Evolutionary conservation across 2,329 filamentous ascomycete genomes (phyloP).

Genomic region (Clathrospora elynae): DNA sequence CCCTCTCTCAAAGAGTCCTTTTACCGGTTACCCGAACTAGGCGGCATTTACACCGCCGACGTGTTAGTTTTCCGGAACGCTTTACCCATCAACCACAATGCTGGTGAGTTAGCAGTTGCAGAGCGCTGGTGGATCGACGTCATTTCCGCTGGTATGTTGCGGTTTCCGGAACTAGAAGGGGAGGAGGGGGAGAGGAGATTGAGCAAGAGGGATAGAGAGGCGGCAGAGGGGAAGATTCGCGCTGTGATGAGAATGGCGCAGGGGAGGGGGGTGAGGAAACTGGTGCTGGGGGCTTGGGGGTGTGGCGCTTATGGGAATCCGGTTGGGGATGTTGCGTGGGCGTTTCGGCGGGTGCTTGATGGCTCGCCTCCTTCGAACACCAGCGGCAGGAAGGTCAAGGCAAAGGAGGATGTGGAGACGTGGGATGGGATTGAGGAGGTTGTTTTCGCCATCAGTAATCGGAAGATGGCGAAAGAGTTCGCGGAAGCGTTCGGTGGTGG

Average conservation of each 20-base stretch:
- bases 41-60: conserved; percentile 62
- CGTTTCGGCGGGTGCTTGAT: conserved; percentile 55
- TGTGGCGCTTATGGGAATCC: conserved; percentile 69
- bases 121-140: conserved; percentile 65
- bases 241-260: conserved; percentile 60
- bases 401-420: conserved; percentile 27
- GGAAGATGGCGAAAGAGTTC: conserved; percentile 60
- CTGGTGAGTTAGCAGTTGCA: conserved; percentile 50
- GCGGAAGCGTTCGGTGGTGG: conserved; percentile 54
- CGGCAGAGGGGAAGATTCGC: conserved; percentile 61
- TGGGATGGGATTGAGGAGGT: conserved; percentile 59
- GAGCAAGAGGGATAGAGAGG: conserved; percentile 56
- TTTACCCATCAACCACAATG: conserved; percentile 32
- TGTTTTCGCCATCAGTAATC: conserved; percentile 63
- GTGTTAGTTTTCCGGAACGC: conserved; percentile 62
- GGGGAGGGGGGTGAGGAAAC: conserved; percentile 50
- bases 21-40: conserved; percentile 65
- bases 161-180: conserved; percentile 59
- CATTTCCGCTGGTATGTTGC: conserved; percentile 62
- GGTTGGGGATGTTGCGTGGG: conserved; percentile 61
- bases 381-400: conserved; percentile 35
- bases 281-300: conserved; percentile 69
- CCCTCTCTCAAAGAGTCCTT: conserved; percentile 63
- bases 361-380: neutral
- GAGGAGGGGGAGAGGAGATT: conserved; percentile 29